phyloP scores from a whole-genome alignment of 2,329 filamentous ascomycete species.

The Neonectria neomacrospora region DNA sequence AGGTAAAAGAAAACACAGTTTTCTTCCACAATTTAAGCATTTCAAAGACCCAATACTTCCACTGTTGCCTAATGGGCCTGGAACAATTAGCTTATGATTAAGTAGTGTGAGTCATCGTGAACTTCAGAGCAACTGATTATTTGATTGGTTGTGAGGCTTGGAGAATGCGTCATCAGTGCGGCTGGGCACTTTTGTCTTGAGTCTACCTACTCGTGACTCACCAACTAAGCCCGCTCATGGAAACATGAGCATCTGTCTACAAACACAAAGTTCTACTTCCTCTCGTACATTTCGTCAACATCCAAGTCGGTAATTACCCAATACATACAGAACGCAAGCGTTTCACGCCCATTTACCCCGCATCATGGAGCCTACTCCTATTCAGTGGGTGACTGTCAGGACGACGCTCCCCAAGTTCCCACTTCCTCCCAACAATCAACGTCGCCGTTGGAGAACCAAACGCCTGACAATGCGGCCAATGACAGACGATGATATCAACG shows the following conservation, averaged over 20 bases:
- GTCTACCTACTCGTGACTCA: background rate
- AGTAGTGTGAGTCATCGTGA: background rate
- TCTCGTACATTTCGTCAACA: background rate
- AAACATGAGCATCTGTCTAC: background rate
- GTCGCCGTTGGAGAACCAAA: slow-evolving; percentile 58
- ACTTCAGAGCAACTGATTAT: background rate
- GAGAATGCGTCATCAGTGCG: background rate
- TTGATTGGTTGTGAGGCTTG: background rate
- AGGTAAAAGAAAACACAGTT: no score
- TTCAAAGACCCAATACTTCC: no score
- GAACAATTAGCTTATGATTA: background rate
- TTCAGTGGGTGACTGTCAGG: slow-evolving; percentile 52
- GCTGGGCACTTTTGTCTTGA: background rate
- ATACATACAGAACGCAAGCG: background rate
- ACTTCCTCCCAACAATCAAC: slow-evolving; percentile 53
- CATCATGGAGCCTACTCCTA: background rate
- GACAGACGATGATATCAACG: slow-evolving; percentile 59
- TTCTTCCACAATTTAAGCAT: no score
- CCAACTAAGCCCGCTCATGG: background rate
- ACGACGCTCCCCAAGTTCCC: slow-evolving; percentile 59
- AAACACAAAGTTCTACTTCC: background rate
- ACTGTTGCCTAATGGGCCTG: no score
- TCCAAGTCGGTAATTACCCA: background rate
- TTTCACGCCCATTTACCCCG: background rate
- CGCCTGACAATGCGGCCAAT: slow-evolving; percentile 67